phyloP scores from a whole-genome alignment of 169 alveolate species.

The Eimeria necatrix region DNA sequence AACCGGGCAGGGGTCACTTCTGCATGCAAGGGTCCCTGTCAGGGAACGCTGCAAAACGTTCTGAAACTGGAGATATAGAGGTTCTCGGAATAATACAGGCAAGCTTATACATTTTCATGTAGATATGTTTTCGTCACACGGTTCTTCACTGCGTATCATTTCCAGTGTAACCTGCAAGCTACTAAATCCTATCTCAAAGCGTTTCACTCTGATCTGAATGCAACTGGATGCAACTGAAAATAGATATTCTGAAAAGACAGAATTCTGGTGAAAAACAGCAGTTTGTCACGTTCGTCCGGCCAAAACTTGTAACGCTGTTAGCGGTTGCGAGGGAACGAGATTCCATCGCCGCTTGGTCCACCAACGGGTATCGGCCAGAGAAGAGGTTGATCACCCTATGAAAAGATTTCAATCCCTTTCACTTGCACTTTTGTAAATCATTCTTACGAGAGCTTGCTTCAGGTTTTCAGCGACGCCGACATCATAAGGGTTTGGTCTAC shows the following conservation, averaged over 20 bases:
- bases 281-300: conserved; percentile 5
- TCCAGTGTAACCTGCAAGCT: too few species aligned
- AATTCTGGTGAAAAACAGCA: background rate
- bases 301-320: background rate
- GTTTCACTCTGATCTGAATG: too few species aligned
- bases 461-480: conserved; percentile 82
- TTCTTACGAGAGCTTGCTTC: conserved; percentile 80
- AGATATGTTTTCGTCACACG: too few species aligned
- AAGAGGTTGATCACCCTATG: conserved; percentile 82
- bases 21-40: conserved; percentile 10
- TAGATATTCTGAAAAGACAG: too few species aligned
- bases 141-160: too few species aligned
- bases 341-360: conserved; percentile 84
- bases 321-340: conserved; percentile 81
- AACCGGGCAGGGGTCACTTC: conserved; percentile 18
- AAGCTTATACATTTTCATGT: too few species aligned
- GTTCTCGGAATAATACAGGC: too few species aligned
- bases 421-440: background rate
- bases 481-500: conserved; percentile 81
- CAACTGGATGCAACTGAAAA: too few species aligned
- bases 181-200: too few species aligned
- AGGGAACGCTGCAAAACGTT: too few species aligned
- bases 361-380: conserved; percentile 85
- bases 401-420: background rate
- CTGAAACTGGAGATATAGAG: too few species aligned